Evolutionary conservation across 352 stramenopile genomes (phyloP).

Genomic region (Thraustochytrium sp.): DNA sequence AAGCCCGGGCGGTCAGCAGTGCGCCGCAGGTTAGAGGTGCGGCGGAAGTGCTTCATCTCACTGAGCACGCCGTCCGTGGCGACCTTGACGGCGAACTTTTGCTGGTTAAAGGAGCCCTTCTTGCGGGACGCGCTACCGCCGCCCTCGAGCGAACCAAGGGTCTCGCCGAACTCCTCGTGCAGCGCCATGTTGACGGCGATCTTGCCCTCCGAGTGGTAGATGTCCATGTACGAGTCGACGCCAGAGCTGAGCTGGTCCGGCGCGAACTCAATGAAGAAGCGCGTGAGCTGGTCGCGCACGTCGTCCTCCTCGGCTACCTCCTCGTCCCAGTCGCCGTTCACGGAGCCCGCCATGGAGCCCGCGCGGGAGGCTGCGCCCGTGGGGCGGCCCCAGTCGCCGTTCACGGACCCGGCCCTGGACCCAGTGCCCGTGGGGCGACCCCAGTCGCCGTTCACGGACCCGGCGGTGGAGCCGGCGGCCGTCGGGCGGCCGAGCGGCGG

Average conservation of each 20-base stretch:
- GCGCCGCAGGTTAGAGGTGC: background rate
- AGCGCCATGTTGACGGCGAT: background rate
- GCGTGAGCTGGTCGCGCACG: background rate
- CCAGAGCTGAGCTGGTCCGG: background rate
- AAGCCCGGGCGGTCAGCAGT: background rate
- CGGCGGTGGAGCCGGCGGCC: background rate
- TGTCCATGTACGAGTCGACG: background rate
- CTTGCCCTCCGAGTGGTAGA: background rate
- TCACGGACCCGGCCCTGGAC: background rate
- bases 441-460: background rate
- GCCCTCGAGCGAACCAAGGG: background rate
- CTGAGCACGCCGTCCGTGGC: background rate
- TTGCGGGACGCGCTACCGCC: background rate
- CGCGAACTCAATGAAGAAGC: background rate
- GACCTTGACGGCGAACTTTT: slow-evolving; percentile 32
- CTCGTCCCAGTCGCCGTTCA: background rate
- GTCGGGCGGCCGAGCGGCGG: background rate
- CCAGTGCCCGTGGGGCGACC: background rate
- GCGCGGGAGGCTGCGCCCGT: background rate
- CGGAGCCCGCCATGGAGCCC: background rate
- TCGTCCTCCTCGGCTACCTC: background rate
- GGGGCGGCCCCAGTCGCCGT: background rate
- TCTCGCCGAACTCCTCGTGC: background rate
- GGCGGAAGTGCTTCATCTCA: background rate
- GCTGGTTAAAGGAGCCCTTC: slow-evolving; percentile 24